Evolutionary conservation across 352 stramenopile species (phyloP), one percentile per base, ranked within the genome.

Genomic region (Globisporangium carolinianum): DNA sequence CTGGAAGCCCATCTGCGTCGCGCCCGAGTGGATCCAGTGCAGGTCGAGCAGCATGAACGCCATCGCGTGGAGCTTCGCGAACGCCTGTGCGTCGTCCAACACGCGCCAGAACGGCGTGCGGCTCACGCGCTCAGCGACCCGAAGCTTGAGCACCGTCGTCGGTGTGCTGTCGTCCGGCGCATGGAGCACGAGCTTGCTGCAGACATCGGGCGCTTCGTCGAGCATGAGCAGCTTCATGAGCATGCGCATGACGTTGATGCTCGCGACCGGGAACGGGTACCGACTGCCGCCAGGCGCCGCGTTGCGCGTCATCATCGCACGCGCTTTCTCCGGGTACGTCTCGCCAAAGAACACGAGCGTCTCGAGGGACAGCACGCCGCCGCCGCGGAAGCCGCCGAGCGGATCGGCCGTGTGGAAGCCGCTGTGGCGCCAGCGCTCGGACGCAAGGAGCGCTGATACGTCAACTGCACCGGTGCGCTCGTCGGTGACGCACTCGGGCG

Each of bases 221-320:
- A 94, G 67, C 84, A 94, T 91, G 53, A 91, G 57, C 35, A 94
- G 65, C 66, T 81, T 87, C 62, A 91, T 69, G 68, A 91, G 71
- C 84, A 94, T 91, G 14, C 84, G 79, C 75, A 92, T 70, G n/a
- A 94, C 82, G 59, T 94, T 94, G 65, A 94, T 89, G 48, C 73
- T 79, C 6, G 84, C 84, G 38, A 94, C 84, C 15, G 84, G 84
- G 63, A 92, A 91, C 53, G 82, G 82, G 52, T 91, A 94, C 11
- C 84, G 77, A 39, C 85, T 90, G 17, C 84, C 84, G 15, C 84
- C 84, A 1, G 84, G 66, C 14, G 78, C 55, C 5, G 79, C 79
- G 65, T 91, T 91, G 57, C 78, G 77, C 51, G 63, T 48, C 81
- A 94, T 91, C 82, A 94, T 91, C n/a, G 65, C 60, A 15, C 60